These are phyloP conservation scores for Leccinum uliginosum DNA, from an alignment of 768 basidiomycete species.

Conservation along the genomic window DNA sequence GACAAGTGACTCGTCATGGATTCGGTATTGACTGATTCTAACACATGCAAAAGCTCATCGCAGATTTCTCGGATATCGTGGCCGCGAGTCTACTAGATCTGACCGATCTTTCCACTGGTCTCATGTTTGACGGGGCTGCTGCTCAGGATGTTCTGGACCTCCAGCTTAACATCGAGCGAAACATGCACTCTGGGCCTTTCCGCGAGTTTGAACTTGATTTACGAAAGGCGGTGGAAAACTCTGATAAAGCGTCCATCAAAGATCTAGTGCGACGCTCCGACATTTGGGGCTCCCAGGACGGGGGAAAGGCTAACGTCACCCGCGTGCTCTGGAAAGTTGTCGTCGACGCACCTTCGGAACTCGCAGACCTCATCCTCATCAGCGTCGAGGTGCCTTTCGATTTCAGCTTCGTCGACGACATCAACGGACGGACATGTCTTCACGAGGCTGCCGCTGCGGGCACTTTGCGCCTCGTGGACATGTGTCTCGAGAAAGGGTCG, in stretches of 20 bases:
- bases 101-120: slow-evolving; percentile 68
- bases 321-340: slow-evolving; percentile 95
- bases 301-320: slow-evolving; percentile 65
- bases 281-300: slow-evolving; percentile 55
- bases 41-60: slow-evolving; percentile 64
- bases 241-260: slow-evolving; percentile 55
- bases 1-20: slow-evolving; percentile 58
- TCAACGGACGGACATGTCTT: slow-evolving; percentile 90
- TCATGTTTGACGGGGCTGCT: slow-evolving; percentile 76
- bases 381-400: slow-evolving; percentile 71
- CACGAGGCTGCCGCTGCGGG: slow-evolving; percentile 93
- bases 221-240: slow-evolving; percentile 65
- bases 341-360: slow-evolving; percentile 69
- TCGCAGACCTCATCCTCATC: slow-evolving; percentile 70
- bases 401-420: slow-evolving; percentile 91
- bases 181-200: slow-evolving; percentile 64
- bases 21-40: slow-evolving; percentile 3
- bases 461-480: slow-evolving; percentile 63
- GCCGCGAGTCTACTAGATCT: slow-evolving; percentile 78
- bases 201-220: slow-evolving; percentile 88
- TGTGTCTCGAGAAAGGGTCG: slow-evolving; percentile 75
- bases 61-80: slow-evolving; percentile 90
- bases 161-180: slow-evolving; percentile 62
- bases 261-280: slow-evolving; percentile 73
- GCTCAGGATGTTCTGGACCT: slow-evolving; percentile 71